A percentile compares a stretch with the other conserved stretches of the same genome.
These are phyloP conservation scores for Nemania sp. DNA, from an alignment of 2,329 filamentous ascomycete genomes.

Conservation along the genomic window DNA sequence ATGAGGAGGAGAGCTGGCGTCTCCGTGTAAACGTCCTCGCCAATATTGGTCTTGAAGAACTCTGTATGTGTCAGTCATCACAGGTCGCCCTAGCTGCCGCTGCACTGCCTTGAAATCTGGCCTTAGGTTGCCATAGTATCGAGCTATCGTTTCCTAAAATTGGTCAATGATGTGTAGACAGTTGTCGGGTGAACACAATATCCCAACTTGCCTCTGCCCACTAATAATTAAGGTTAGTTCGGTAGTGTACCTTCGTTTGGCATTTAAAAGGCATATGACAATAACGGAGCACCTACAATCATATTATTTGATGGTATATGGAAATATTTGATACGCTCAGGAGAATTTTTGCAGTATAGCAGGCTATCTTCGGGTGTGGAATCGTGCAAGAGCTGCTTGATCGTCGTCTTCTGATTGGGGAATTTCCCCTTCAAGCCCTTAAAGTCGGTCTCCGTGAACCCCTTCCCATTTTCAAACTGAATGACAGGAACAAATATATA, in stretches of 20 bases:
- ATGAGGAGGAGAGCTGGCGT: constrained; percentile 34
- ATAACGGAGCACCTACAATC: constrained; percentile 28
- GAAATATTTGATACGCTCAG: constrained; percentile 31
- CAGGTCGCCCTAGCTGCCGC: constrained; percentile 7
- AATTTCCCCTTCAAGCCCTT: constrained; percentile 33
- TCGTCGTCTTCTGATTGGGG: constrained; percentile 33
- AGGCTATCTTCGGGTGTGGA: constrained; percentile 5
- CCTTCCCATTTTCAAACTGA: constrained; percentile 19
- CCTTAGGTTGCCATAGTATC: constrained; percentile 36
- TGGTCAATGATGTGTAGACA: neutral
- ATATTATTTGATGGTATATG: constrained; percentile 44
- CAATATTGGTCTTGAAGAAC: constrained; percentile 42
- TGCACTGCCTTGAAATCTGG: constrained; percentile 17
- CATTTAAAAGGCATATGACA: too few relatives aligned
- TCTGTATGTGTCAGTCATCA: constrained; percentile 30
- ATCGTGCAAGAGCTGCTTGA: constrained; percentile 13
- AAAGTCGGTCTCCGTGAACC: neutral
- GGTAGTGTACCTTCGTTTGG: too few relatives aligned
- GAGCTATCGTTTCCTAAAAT: constrained; percentile 36
- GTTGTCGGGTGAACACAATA: neutral
- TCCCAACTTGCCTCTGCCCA: constrained; percentile 36
- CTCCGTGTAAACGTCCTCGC: constrained; percentile 43
- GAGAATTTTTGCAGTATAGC: neutral
- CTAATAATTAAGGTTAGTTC: constrained; percentile 15
- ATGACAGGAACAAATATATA: constrained; percentile 32